Conservation (phyloP, 805 yeast species). For the Saccharomycopsis sp. region DNA sequence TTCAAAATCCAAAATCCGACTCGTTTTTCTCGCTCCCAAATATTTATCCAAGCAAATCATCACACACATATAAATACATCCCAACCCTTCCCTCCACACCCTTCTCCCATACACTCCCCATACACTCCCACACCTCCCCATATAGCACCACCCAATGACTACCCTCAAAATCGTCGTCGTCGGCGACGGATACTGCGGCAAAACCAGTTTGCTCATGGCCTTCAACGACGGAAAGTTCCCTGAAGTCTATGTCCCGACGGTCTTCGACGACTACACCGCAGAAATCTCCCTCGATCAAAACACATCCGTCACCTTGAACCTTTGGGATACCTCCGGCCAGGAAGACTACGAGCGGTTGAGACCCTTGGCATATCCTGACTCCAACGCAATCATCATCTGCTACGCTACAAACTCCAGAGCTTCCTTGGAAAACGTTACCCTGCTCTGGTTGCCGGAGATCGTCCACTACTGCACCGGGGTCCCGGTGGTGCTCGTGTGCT, state of each 20-base stretch:
- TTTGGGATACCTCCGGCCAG: slow-evolving; percentile 68
- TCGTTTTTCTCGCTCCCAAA: too few relatives aligned
- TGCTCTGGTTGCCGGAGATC: slow-evolving; percentile 51
- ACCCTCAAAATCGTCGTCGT: slow-evolving; percentile 41
- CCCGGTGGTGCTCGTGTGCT: slow-evolving; percentile 45
- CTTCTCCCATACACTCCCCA: too few relatives aligned
- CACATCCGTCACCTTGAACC: slow-evolving; percentile 47
- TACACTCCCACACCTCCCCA: too few relatives aligned
- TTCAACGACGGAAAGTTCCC: slow-evolving; percentile 58
- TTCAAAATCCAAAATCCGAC: too few relatives aligned
- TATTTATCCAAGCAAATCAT: too few relatives aligned
- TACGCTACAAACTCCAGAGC: slow-evolving; percentile 51
- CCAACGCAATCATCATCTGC: slow-evolving; percentile 52
- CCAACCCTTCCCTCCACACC: too few relatives aligned
- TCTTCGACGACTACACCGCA: slow-evolving; percentile 55
- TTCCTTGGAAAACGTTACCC: slow-evolving; percentile 45
- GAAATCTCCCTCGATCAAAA: slow-evolving; percentile 52
- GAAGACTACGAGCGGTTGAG: slow-evolving; percentile 56
- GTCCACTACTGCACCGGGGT: slow-evolving; percentile 51
- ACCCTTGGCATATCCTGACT: slow-evolving; percentile 54
- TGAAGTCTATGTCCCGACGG: slow-evolving; percentile 60
- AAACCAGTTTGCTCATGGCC: slow-evolving; percentile 51
- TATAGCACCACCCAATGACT: too few relatives aligned
- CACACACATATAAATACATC: too few relatives aligned
- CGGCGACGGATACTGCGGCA: slow-evolving; percentile 48